Conservation (phyloP, 495 filamentous ascomycete genomes). For the Entonaema liquescens region DNA sequence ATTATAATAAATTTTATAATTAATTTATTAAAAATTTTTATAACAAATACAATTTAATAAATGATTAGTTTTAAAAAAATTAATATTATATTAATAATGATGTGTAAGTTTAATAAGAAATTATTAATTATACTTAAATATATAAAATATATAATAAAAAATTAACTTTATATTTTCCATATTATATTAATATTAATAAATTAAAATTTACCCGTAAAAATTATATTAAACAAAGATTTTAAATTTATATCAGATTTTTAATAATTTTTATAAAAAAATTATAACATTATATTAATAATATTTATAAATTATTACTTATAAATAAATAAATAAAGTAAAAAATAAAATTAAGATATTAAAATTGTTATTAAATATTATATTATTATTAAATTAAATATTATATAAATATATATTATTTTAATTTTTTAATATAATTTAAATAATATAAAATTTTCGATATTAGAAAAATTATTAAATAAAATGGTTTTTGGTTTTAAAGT, state of each 20-base stretch:
- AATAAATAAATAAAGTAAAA: background rate
- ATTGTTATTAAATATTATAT: background rate
- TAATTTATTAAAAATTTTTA: background rate
- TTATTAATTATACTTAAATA: background rate
- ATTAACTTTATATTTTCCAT: too few species aligned
- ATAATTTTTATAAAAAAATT: background rate
- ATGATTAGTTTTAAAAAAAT: background rate
- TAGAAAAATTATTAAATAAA: background rate
- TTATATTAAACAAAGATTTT: too few species aligned
- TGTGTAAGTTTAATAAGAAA: background rate
- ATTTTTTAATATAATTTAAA: background rate
- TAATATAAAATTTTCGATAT: background rate
- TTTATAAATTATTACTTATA: background rate
- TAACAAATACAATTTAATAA: background rate
- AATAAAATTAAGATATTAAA: background rate
- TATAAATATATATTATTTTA: background rate
- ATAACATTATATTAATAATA: background rate
- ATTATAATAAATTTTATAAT: background rate
- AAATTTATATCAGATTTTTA: too few species aligned
- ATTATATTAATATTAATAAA: background rate
- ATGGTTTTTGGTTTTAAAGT: background rate
- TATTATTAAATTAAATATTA: background rate
- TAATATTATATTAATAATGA: background rate
- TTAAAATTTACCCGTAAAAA: background rate
- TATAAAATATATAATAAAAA: background rate